Conservation (phyloP, 345 rosid species). For the Noccaea bulbosa region DNA sequence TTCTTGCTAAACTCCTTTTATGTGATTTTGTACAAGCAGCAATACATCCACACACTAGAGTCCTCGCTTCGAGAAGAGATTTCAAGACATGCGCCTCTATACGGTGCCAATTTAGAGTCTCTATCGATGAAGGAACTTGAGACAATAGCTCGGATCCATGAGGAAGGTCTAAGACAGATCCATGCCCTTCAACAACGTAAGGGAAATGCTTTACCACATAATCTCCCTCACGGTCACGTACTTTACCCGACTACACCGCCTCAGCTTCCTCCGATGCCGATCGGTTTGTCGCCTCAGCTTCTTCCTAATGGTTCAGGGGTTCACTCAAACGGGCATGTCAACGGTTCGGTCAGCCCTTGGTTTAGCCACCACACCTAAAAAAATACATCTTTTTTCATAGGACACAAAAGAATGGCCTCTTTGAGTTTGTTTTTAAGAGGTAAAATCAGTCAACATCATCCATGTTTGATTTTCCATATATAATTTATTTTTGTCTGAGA, state of each 20-base stretch:
- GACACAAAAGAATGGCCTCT: conserved; percentile 43
- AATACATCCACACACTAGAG: conserved; percentile 77
- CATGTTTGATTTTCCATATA: conserved; percentile 37
- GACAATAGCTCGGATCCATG: conserved; percentile 85
- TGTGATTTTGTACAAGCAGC: conserved; percentile 55
- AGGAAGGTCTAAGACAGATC: conserved; percentile 92
- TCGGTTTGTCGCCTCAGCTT: conserved; percentile 67
- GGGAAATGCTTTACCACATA: conserved; percentile 60
- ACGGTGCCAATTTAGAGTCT: conserved; percentile 91
- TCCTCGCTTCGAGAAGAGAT: conserved; percentile 85
- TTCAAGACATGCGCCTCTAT: conserved; percentile 89
- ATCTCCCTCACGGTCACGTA: conserved; percentile 79
- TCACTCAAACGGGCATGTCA: conserved; percentile 82
- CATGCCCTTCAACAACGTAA: conserved; percentile 76
- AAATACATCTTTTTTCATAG: conserved; percentile 34
- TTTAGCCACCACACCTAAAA: conserved; percentile 62
- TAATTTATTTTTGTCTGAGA: conserved; percentile 30
- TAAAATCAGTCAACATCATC: conserved; percentile 34
- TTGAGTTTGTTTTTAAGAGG: conserved; percentile 41
- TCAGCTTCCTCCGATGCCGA: conserved; percentile 68
- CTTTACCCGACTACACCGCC: conserved; percentile 61
- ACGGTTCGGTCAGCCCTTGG: conserved; percentile 83
- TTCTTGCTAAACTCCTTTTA: conserved; percentile 22
- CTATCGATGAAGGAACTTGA: conserved; percentile 91
- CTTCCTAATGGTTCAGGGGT: conserved; percentile 73